phyloP scores from a whole-genome alignment of 73 alveolate species.

The Stentor coeruleus region DNA sequence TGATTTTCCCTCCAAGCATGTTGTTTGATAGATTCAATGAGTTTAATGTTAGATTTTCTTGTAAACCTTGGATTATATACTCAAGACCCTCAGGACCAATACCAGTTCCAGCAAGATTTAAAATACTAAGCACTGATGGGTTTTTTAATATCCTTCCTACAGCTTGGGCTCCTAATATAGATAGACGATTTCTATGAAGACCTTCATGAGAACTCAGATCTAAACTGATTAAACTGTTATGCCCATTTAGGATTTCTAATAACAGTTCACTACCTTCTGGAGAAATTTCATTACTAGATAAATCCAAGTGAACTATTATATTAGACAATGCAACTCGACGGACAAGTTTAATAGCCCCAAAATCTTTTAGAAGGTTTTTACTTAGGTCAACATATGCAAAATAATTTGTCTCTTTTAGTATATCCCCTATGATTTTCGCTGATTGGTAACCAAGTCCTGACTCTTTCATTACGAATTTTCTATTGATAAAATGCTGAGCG shows the following conservation, averaged over 20 bases:
- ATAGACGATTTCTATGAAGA: slow-evolving; percentile 36
- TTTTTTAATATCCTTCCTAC: slow-evolving; percentile 25
- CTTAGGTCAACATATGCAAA: slow-evolving; percentile 31
- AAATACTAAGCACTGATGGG: slow-evolving; percentile 20
- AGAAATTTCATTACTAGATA: slow-evolving; percentile 41
- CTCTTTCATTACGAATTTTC: background rate
- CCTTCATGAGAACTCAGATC: slow-evolving; percentile 45
- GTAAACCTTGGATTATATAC: slow-evolving; percentile 30
- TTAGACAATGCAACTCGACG: background rate
- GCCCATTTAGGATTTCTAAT: slow-evolving; percentile 15
- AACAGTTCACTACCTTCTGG: slow-evolving; percentile 38
- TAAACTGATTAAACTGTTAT: slow-evolving; percentile 15
- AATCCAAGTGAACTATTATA: slow-evolving; percentile 35
- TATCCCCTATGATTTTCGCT: background rate
- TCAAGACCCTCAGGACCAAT: slow-evolving; percentile 35
- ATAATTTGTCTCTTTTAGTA: background rate
- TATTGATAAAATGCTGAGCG: background rate
- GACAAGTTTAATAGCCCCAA: slow-evolving; percentile 26
- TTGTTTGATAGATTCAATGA: slow-evolving; percentile 37
- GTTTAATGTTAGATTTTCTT: slow-evolving; percentile 18
- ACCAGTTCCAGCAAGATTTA: slow-evolving; percentile 35
- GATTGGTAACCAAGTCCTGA: background rate
- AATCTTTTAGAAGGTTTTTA: slow-evolving; percentile 33
- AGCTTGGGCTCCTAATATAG: slow-evolving; percentile 28
- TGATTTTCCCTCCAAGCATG: slow-evolving; percentile 24